Evolutionary conservation across 176 grass and related monocot genomes (phyloP).

Genomic region (Saccharum spontaneum): DNA sequence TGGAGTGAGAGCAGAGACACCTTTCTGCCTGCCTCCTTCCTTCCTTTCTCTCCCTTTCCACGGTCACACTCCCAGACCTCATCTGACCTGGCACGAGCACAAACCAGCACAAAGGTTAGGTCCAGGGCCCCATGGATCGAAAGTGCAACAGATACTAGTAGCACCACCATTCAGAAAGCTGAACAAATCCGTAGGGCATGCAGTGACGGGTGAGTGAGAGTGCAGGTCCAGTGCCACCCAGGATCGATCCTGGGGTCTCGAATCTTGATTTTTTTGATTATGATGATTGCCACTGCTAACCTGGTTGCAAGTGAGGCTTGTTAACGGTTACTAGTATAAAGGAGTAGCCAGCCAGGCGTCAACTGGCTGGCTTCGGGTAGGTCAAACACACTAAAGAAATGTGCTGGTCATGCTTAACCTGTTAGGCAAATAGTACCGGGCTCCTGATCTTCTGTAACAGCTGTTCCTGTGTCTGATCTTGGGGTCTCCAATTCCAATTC

Average conservation of each 20-base stretch:
- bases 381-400: conserved; percentile 37
- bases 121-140: background rate
- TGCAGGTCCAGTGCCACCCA: no score
- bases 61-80: background rate
- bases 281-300: background rate
- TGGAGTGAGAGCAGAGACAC: conserved; percentile 21
- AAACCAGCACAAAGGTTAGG: background rate
- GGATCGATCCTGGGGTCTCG: no score
- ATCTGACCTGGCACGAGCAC: conserved; percentile 31
- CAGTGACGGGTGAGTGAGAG: no score
- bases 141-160: background rate
- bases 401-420: conserved; percentile 33
- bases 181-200: background rate
- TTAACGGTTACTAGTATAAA: background rate
- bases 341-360: background rate
- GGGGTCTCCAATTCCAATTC: background rate
- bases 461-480: background rate
- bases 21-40: background rate
- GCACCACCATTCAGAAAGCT: background rate
- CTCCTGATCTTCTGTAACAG: background rate
- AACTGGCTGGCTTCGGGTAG: background rate
- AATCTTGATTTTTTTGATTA: no score
- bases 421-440: background rate
- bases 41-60: background rate
- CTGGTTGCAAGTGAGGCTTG: background rate